Evolutionary conservation across 768 basidiomycete species (phyloP).

Genomic region (Amanita molliuscula): DNA sequence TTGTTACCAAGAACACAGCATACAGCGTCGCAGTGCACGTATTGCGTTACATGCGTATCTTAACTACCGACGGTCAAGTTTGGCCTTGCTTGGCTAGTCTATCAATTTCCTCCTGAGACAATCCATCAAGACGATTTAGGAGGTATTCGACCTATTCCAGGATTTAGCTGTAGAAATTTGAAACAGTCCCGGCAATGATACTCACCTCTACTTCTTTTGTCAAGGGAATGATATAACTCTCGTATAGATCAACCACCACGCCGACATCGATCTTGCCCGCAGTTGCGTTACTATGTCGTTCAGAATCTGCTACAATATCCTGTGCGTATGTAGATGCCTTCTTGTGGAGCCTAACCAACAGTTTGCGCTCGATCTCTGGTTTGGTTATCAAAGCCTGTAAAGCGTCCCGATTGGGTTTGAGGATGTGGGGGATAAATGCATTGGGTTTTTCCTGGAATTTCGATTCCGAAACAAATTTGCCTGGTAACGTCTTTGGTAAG

Average conservation of each 20-base stretch:
- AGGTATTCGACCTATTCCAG: slow-evolving; percentile 82
- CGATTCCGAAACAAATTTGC: slow-evolving; percentile 97
- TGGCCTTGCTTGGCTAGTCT: slow-evolving; percentile 25
- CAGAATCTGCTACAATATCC: slow-evolving; percentile 67
- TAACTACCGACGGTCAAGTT: background rate
- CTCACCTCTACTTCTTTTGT: slow-evolving; percentile 97
- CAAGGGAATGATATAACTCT: slow-evolving; percentile 91
- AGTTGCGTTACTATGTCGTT: slow-evolving; percentile 20
- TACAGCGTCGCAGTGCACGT: background rate
- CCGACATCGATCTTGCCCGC: slow-evolving; percentile 79
- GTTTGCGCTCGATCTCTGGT: slow-evolving; percentile 83
- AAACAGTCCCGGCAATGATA: slow-evolving; percentile 1
- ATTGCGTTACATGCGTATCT: background rate
- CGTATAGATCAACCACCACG: slow-evolving; percentile 87
- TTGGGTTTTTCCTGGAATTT: slow-evolving; percentile 86
- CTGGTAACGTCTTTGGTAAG: slow-evolving; percentile 28
- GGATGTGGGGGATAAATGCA: slow-evolving; percentile 89
- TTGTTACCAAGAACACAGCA: background rate
- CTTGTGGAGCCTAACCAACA: slow-evolving; percentile 76
- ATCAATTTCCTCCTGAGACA: slow-evolving; percentile 75
- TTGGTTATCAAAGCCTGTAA: slow-evolving; percentile 92
- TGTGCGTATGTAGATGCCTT: slow-evolving; percentile 77
- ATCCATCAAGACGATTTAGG: slow-evolving; percentile 77
- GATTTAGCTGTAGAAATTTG: background rate
- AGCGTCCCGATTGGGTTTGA: slow-evolving; percentile 60